Evolutionary conservation across 306 rosid species (phyloP).

Genomic region (Lathyrus aphaca): DNA sequence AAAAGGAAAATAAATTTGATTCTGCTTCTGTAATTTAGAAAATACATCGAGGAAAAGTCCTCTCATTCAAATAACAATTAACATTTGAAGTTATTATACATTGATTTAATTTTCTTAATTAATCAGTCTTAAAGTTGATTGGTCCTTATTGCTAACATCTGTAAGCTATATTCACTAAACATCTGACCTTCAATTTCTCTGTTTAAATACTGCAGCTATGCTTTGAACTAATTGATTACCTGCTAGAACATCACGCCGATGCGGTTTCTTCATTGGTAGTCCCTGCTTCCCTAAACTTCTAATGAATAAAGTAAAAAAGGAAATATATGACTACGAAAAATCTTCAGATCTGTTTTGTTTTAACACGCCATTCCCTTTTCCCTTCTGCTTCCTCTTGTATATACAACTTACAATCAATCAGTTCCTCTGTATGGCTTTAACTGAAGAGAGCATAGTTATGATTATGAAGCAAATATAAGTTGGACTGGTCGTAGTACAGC

Average conservation of each 20-base stretch:
- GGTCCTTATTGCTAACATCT: slow-evolving; percentile 11
- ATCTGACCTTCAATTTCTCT: slow-evolving; percentile 35
- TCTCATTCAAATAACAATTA: not conserved
- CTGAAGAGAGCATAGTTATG: slow-evolving; percentile 30
- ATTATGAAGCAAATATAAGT: slow-evolving; percentile 8
- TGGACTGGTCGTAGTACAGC: not conserved
- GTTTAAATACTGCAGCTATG: slow-evolving; percentile 73
- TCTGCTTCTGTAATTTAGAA: slow-evolving; percentile 28
- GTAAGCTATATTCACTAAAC: slow-evolving; percentile 23
- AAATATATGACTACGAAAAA: not conserved
- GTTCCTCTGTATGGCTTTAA: slow-evolving; percentile 19
- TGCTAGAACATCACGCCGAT: slow-evolving; percentile 61
- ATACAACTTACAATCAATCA: slow-evolving; percentile 16
- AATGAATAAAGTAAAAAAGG: slow-evolving; percentile 7
- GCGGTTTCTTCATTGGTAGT: slow-evolving; percentile 77
- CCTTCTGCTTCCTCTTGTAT: slow-evolving; percentile 13
- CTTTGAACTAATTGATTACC: slow-evolving; percentile 78
- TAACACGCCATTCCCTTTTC: slow-evolving; percentile 5
- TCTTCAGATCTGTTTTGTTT: not conserved
- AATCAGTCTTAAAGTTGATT: slow-evolving; percentile 10
- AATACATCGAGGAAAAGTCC: not conserved
- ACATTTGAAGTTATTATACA: not conserved
- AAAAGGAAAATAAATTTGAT: slow-evolving; percentile 27
- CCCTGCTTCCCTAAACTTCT: slow-evolving; percentile 41
- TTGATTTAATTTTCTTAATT: slow-evolving; percentile 4